These are phyloP conservation scores for Stephania japonica DNA, from an alignment of 164 flowering plant species.

Conservation along the genomic window DNA sequence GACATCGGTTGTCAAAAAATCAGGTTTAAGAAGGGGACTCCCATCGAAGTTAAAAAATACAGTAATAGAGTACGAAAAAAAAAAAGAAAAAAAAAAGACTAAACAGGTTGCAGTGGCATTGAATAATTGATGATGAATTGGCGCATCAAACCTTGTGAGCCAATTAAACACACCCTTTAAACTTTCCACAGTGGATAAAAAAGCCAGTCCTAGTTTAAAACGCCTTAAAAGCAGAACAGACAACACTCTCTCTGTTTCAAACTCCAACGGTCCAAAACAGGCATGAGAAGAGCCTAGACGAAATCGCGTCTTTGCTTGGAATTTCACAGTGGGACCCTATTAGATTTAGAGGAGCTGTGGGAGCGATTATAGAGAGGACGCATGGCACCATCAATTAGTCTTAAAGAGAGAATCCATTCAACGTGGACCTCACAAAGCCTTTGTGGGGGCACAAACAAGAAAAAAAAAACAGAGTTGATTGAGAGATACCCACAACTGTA, in stretches of 20 bases:
- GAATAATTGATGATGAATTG: too few relatives aligned
- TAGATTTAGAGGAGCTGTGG: background rate
- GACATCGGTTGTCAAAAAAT: too few relatives aligned
- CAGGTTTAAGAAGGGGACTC: too few relatives aligned
- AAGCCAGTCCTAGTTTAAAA: background rate
- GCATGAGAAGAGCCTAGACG: background rate
- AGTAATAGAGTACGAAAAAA: too few relatives aligned
- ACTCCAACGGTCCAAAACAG: background rate
- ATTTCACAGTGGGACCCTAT: background rate
- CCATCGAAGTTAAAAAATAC: too few relatives aligned
- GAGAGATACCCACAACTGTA: background rate
- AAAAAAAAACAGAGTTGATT: background rate
- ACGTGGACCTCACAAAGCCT: background rate
- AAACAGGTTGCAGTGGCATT: too few relatives aligned
- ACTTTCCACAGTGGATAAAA: background rate
- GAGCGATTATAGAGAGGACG: constrained; percentile 11
- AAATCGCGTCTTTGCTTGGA: background rate
- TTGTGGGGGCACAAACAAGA: background rate
- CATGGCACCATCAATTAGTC: constrained; percentile 11
- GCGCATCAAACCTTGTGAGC: too few relatives aligned
- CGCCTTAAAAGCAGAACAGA: background rate
- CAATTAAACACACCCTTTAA: too few relatives aligned
- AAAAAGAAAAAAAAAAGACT: too few relatives aligned
- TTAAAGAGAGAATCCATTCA: background rate
- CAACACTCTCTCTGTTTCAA: too few relatives aligned